Base-by-base conservation (phyloP, 2,329 filamentous ascomycete species). In the Colletotrichum magnum region DNA sequence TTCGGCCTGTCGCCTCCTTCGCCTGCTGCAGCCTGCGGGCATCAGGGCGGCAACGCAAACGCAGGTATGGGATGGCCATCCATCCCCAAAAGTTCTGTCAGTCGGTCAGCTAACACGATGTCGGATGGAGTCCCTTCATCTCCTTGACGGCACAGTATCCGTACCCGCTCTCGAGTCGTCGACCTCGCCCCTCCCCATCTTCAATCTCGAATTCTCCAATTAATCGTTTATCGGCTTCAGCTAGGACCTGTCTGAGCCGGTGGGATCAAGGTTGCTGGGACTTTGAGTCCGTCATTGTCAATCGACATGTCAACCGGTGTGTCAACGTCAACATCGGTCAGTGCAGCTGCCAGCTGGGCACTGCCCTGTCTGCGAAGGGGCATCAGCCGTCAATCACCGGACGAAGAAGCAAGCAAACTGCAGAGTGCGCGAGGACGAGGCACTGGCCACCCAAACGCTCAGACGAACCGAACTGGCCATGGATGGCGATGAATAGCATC, bases 81-180 rank as follows among this genome's bases (percentile, higher is more conserved):
- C 16, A 18, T 10, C 32, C 32, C 32, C 32, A 36, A 36, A 36
- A 36, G 32, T 36, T 12, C 32, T 36, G 21, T 24, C 9, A 10
- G 32, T 36, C 32, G 9, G 32, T 36, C 32, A 36, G 32, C 32
- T 36, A 36, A 36, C 32, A 24, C 21, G 21, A 24, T 24, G 21
- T 24, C 21, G 21, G 32, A 36, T 36, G 32, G 32, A 36, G 32
- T 36, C 32, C 32, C 32, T 36, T 36, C 32, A 36, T 36, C 32
- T 36, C 32, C 7, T 10, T 4, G 32, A 4, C 9, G 12, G 32
- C 32, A 36, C 32, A 36, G 32, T 36, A 24, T 24, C 26, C 12
- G 28, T 58, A 68, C 65, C 65, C 65, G 65, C 60, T 47, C 50
- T 43, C 53, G 39, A 32, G 41, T 58, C 53, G 56, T 66, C 61